These are phyloP conservation scores for Ascosphaera acerosa DNA, from an alignment of 2,329 filamentous ascomycete species.

Conservation along the genomic window DNA sequence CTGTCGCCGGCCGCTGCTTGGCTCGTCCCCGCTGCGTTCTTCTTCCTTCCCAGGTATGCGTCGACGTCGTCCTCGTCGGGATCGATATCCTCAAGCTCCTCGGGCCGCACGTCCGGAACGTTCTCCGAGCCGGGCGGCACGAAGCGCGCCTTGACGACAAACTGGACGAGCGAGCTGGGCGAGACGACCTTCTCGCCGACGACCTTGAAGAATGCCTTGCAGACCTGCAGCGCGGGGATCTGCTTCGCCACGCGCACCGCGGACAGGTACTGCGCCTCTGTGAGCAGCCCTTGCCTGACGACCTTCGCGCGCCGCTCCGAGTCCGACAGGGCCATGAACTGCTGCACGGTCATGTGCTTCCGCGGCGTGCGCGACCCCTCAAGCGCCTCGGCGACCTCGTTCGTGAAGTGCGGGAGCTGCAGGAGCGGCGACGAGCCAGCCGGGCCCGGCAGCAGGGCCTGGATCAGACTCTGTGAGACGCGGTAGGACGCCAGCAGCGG, in stretches of 20 bases:
- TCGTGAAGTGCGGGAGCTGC: constrained; percentile 70
- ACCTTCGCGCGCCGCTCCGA: constrained; percentile 44
- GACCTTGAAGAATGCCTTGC: constrained; percentile 96
- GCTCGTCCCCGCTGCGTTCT: constrained; percentile 33
- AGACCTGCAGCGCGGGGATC: constrained; percentile 59
- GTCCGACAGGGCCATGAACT: constrained; percentile 69
- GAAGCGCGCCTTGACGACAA: constrained; percentile 86
- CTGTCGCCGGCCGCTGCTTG: constrained; percentile 24
- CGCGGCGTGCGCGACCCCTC: constrained; percentile 34
- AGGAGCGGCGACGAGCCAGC: constrained; percentile 66
- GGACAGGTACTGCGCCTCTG: constrained; percentile 48
- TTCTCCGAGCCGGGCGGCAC: constrained; percentile 61
- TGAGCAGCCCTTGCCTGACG: constrained; percentile 43
- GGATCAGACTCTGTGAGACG: constrained; percentile 64
- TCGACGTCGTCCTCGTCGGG: constrained; percentile 81
- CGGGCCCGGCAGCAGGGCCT: constrained; percentile 54
- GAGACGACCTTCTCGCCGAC: constrained; percentile 83
- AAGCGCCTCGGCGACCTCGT: constrained; percentile 24
- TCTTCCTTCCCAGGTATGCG: constrained; percentile 52
- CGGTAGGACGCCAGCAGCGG: constrained; percentile 65
- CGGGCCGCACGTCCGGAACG: constrained; percentile 46
- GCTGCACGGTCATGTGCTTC: constrained; percentile 52
- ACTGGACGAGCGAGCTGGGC: constrained; percentile 71
- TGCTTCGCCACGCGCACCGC: constrained; percentile 57
- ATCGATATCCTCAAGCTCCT: constrained; percentile 74